Evolutionary conservation across 129 eudicot genomes (phyloP).

Genomic region (Centaurea solstitialis): DNA sequence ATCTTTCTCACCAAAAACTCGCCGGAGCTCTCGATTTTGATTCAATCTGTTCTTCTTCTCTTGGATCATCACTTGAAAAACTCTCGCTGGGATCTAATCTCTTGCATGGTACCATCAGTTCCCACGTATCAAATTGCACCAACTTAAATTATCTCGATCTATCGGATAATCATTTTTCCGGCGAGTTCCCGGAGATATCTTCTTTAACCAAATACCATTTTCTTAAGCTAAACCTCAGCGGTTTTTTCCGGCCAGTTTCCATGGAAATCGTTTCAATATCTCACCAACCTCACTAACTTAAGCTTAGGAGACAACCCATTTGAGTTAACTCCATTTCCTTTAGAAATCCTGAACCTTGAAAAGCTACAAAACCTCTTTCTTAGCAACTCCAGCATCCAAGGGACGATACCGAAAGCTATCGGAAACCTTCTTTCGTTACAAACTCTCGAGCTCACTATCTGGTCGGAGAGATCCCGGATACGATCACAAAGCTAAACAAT

Average conservation of each 20-base stretch:
- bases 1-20: constrained; percentile 38
- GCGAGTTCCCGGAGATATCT: constrained; percentile 50
- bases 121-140: constrained; percentile 45
- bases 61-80: constrained; percentile 37
- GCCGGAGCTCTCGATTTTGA: constrained; percentile 49
- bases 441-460: constrained; percentile 52
- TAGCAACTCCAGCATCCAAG: constrained; percentile 54
- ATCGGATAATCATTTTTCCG: constrained; percentile 42
- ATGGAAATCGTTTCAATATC: constrained; percentile 56
- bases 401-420: constrained; percentile 55
- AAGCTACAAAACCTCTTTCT: constrained; percentile 56
- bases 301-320: constrained; percentile 65
- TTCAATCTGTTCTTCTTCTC: constrained; percentile 47
- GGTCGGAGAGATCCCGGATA: constrained; percentile 45
- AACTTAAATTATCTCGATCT: constrained; percentile 53
- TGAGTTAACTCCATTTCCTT: constrained; percentile 50
- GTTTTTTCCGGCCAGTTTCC: constrained; percentile 61
- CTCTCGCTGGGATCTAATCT: constrained; percentile 49
- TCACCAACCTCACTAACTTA: constrained; percentile 40
- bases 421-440: constrained; percentile 47
- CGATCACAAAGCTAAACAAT: constrained; percentile 44
- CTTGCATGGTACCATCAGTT: constrained; percentile 45
- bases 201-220: constrained; percentile 42
- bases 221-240: constrained; percentile 37
- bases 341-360: constrained; percentile 45